These are phyloP conservation scores for Acacia melanoxylon DNA, from an alignment of 306 rosid genomes.

Conservation along the genomic window DNA sequence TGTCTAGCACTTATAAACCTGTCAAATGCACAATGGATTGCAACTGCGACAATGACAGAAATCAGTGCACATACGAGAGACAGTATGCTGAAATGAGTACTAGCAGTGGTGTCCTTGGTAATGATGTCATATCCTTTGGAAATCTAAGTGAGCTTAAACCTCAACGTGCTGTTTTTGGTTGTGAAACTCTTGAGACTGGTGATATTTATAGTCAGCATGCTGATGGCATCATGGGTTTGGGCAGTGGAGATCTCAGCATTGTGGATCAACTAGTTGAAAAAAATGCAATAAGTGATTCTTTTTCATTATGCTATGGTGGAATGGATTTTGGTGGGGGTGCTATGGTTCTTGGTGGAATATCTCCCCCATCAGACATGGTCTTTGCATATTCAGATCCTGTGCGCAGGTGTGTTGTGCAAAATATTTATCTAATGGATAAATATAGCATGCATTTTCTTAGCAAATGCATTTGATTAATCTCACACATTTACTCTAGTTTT, in stretches of 20 bases:
- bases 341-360: constrained; percentile 90
- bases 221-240: constrained; percentile 98
- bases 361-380: constrained; percentile 79
- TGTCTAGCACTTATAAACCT: constrained; percentile 71
- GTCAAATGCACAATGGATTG: constrained; percentile 76
- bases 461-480: constrained; percentile 73
- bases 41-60: constrained; percentile 60
- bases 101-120: constrained; percentile 88
- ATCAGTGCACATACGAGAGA: constrained; percentile 78
- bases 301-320: constrained; percentile 98
- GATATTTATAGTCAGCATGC: constrained; percentile 86
- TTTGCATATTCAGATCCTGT: constrained; percentile 67
- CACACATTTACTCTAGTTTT: constrained; percentile 98
- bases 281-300: constrained; percentile 75
- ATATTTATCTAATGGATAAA: constrained; percentile 33
- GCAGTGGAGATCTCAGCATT: constrained; percentile 82
- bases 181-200: constrained; percentile 90
- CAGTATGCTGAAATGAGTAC: constrained; percentile 94
- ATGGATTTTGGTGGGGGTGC: constrained; percentile 98
- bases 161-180: constrained; percentile 88
- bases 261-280: constrained; percentile 87
- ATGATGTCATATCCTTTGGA: constrained; percentile 84
- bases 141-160: constrained; percentile 69
- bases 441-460: constrained; percentile 51
- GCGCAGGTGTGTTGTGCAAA: constrained; percentile 70